Conservation (phyloP, 192 early-diverging fungal genomes). For the Fimicolochytrium jonesii region DNA sequence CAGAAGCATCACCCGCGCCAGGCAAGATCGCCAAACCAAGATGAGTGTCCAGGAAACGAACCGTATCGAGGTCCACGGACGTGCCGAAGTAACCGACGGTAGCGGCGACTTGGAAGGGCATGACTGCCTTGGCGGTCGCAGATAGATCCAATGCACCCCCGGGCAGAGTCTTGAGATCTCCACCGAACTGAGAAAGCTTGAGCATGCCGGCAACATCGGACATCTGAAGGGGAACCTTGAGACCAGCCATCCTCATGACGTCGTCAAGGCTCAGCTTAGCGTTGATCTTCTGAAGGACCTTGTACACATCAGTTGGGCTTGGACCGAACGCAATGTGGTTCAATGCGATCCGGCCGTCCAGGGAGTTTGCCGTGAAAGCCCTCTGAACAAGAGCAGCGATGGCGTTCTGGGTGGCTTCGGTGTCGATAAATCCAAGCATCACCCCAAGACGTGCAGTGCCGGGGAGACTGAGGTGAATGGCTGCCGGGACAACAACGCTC, state of each 20-base stretch:
- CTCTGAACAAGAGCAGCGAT: constrained; percentile 13
- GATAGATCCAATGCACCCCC: not conserved
- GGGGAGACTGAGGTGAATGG: not conserved
- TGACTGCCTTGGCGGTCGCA: constrained; percentile 3
- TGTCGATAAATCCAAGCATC: constrained; percentile 14
- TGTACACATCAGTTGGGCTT: constrained; percentile 7
- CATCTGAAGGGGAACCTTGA: constrained; percentile 17
- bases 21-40: not conserved
- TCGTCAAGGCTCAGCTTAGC: constrained; percentile 10
- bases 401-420: constrained; percentile 19
- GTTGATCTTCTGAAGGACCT: constrained; percentile 17
- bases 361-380: constrained; percentile 3
- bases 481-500: not conserved
- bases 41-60: not conserved
- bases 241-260: constrained; percentile 12
- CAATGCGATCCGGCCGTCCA: constrained; percentile 1
- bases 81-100: constrained; percentile 20
- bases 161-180: constrained; percentile 4
- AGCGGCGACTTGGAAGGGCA: constrained; percentile 17
- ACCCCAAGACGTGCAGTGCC: constrained; percentile 6
- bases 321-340: constrained; percentile 10
- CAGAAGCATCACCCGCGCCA: not conserved
- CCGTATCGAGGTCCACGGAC: constrained; percentile 4
- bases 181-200: not conserved
- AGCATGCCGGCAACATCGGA: not conserved